phyloP scores from a whole-genome alignment of 345 rosid species.

The Cardamine occulta region DNA sequence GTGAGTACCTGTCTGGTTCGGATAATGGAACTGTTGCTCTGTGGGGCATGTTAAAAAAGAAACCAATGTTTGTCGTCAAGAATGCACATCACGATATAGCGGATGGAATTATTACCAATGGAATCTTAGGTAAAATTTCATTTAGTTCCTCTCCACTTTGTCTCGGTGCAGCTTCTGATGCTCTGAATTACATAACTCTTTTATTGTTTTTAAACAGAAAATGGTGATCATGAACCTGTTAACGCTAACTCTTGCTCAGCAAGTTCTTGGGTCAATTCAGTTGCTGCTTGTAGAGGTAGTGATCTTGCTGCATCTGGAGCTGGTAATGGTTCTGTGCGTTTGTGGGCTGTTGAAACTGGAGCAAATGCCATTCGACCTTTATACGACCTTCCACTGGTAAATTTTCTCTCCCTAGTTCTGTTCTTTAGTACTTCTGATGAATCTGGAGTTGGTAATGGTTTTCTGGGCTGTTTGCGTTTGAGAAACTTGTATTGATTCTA shows the following conservation, averaged over 20 bases:
- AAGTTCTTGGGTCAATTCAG: slow-evolving; percentile 86
- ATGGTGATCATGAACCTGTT: slow-evolving; percentile 45
- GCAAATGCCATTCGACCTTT: slow-evolving; percentile 57
- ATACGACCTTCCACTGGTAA: slow-evolving; percentile 75
- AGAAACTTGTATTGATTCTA: neutral
- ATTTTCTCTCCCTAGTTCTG: slow-evolving; percentile 9
- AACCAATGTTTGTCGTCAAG: slow-evolving; percentile 72
- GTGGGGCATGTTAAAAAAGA: slow-evolving; percentile 72
- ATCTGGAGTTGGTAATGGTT: neutral
- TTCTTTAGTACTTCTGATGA: slow-evolving; percentile 7
- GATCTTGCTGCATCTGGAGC: slow-evolving; percentile 99
- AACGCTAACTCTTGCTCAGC: slow-evolving; percentile 49
- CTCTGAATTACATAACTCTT: slow-evolving; percentile 1
- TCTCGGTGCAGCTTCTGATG: neutral
- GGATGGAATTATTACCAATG: slow-evolving; percentile 44
- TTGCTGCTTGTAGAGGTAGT: slow-evolving; percentile 77
- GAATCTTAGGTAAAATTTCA: slow-evolving; percentile 54
- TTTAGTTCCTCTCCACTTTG: neutral
- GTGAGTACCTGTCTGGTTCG: slow-evolving; percentile 89
- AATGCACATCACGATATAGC: slow-evolving; percentile 65
- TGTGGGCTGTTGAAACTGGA: slow-evolving; percentile 73
- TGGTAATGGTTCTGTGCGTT: slow-evolving; percentile 77
- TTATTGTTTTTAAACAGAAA: slow-evolving; percentile 48
- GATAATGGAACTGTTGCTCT: slow-evolving; percentile 92
- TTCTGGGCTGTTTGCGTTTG: neutral